Percentiles rank a stretch among this genome's conserved stretches.
These are phyloP conservation scores for Sporothrix brunneoviolacea DNA, from an alignment of 2,329 filamentous ascomycete genomes.

Conservation along the genomic window DNA sequence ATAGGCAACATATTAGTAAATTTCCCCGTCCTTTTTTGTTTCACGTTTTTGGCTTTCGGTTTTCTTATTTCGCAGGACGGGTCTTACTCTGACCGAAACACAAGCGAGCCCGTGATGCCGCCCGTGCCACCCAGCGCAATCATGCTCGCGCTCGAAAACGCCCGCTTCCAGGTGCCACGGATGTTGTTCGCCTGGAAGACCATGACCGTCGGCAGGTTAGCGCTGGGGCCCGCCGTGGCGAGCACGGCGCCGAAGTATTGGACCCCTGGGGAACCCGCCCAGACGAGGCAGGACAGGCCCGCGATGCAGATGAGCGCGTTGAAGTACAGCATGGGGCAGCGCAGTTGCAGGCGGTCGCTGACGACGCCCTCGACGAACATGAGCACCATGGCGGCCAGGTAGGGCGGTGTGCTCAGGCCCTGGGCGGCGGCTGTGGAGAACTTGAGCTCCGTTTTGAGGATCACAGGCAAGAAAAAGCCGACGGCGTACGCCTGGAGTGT, in stretches of 20 bases:
- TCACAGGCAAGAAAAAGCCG: not conserved
- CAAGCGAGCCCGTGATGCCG: not conserved
- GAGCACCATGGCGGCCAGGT: conserved; percentile 1
- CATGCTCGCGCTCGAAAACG: not conserved
- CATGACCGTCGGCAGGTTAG: conserved; percentile 1
- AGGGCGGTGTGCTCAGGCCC: not conserved
- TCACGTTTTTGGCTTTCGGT: too few relatives aligned
- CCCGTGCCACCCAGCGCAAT: not conserved
- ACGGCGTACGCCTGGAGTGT: conserved; percentile 1
- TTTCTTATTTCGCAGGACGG: too few relatives aligned
- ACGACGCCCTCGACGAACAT: conserved; percentile 1
- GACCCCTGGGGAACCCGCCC: not conserved
- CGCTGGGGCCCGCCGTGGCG: not conserved
- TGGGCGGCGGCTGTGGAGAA: not conserved
- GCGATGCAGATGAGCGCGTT: not conserved
- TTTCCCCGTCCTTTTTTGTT: too few relatives aligned
- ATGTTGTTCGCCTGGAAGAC: conserved; percentile 4
- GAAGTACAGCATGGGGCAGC: not conserved
- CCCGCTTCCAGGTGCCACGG: not conserved
- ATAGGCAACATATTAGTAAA: too few relatives aligned
- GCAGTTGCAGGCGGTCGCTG: not conserved
- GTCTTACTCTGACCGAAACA: not conserved
- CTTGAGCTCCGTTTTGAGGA: not conserved
- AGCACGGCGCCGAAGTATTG: not conserved
- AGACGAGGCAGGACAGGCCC: not conserved